Conservation (phyloP, 2,329 filamentous ascomycete species). For the Coleophoma cylindrospora region DNA sequence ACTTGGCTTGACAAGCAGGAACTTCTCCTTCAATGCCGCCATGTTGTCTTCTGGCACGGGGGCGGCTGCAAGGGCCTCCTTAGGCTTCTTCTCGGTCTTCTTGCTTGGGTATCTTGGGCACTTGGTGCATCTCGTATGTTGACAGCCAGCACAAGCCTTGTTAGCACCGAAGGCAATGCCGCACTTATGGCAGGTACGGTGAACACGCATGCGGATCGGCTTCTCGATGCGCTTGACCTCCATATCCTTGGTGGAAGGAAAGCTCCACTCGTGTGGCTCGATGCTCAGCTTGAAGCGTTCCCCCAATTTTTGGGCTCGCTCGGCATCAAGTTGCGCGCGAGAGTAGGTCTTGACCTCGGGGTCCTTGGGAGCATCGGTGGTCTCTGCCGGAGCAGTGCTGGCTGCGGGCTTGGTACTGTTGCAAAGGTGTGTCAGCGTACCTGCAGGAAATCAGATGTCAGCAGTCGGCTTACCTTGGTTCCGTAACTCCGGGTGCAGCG, state of each 20-base stretch:
- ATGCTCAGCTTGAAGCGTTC: constrained; percentile 31
- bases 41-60: constrained; percentile 15
- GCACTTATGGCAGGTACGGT: constrained; percentile 78
- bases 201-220: constrained; percentile 72
- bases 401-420: not conserved
- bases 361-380: not conserved
- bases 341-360: not conserved
- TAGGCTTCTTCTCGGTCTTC: not conserved
- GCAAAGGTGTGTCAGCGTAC: not conserved
- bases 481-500: not conserved
- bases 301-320: constrained; percentile 27
- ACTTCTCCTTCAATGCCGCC: constrained; percentile 32
- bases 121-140: constrained; percentile 75
- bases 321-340: constrained; percentile 19
- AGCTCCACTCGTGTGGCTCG: constrained; percentile 24
- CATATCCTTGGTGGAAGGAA: constrained; percentile 16
- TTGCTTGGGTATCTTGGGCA: constrained; percentile 65
- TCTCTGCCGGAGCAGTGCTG: not conserved
- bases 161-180: constrained; percentile 66
- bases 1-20: constrained; percentile 57
- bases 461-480: not conserved
- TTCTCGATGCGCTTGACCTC: constrained; percentile 56
- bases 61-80: constrained; percentile 36
- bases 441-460: too few relatives aligned
- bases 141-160: constrained; percentile 71